phyloP scores from a whole-genome alignment of 495 filamentous ascomycete species.

The Tuber brumale region DNA sequence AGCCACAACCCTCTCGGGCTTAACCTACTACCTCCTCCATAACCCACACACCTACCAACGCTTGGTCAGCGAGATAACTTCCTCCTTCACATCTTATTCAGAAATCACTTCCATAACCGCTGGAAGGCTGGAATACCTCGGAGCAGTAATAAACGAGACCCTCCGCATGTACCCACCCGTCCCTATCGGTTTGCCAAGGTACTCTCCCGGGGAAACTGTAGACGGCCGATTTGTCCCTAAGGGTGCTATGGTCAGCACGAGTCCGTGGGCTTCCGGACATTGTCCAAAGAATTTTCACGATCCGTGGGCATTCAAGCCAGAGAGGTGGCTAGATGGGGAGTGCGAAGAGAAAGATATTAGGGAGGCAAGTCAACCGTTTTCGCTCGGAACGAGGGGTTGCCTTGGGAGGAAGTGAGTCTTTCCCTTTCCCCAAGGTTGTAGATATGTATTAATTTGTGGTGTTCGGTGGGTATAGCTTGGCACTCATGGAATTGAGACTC shows the following conservation, averaged over 20 bases:
- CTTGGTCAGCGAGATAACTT: conserved; percentile 50
- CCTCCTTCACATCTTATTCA: conserved; percentile 47
- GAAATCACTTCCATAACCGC: conserved; percentile 52
- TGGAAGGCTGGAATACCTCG: conserved; percentile 49
- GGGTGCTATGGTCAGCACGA: conserved; percentile 23
- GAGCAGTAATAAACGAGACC: conserved; percentile 54
- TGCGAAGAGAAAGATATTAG: conserved; percentile 33
- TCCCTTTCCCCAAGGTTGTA: not conserved
- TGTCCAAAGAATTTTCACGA: conserved; percentile 34
- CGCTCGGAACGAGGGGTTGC: conserved; percentile 15
- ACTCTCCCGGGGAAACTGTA: conserved; percentile 41
- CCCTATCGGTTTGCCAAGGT: conserved; percentile 39
- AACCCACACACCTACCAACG: conserved; percentile 46
- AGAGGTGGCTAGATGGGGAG: conserved; percentile 39
- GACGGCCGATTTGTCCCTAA: conserved; percentile 40
- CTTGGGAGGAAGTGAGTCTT: conserved; percentile 7
- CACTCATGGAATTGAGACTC: conserved; percentile 44
- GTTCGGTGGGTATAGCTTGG: conserved; percentile 29
- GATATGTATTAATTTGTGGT: conserved; percentile 9
- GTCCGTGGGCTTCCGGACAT: not conserved
- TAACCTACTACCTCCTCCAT: conserved; percentile 50
- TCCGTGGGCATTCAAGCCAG: conserved; percentile 39
- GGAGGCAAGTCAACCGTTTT: conserved; percentile 40
- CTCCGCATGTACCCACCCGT: conserved; percentile 55
- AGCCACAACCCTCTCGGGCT: conserved; percentile 51